These are phyloP conservation scores for Rubia tinctorum DNA, from an alignment of 305 asterid species.

Conservation along the genomic window DNA sequence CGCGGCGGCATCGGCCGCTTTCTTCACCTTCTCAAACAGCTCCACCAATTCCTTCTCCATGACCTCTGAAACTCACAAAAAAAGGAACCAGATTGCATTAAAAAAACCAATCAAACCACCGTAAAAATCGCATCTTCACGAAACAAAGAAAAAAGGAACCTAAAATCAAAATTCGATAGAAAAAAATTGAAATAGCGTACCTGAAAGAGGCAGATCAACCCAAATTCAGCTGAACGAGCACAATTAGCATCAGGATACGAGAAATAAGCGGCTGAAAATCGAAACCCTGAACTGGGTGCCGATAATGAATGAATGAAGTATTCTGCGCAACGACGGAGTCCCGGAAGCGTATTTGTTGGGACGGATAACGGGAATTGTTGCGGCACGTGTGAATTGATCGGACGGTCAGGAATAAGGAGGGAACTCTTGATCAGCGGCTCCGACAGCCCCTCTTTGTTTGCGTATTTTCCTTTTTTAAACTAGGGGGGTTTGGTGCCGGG, in stretches of 20 bases:
- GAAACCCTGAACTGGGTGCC: constrained; percentile 30
- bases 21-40: constrained; percentile 73
- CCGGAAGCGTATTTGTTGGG: background rate
- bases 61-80: constrained; percentile 2
- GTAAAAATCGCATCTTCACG: constrained; percentile 12
- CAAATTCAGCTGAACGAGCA: constrained; percentile 8
- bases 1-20: constrained; percentile 76
- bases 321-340: background rate
- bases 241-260: constrained; percentile 8
- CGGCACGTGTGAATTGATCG: constrained; percentile 31
- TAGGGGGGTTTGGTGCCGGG: background rate
- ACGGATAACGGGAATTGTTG: constrained; percentile 25
- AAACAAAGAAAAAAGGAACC: background rate
- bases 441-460: background rate
- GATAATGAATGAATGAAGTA: background rate
- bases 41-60: constrained; percentile 89
- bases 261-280: constrained; percentile 1
- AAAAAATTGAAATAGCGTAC: background rate
- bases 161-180: background rate
- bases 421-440: constrained; percentile 6
- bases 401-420: constrained; percentile 25
- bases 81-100: background rate
- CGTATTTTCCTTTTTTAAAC: background rate
- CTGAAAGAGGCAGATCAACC: constrained; percentile 15
- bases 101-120: constrained; percentile 3